Conservation (phyloP, 2,329 filamentous ascomycete species). For the Colletotrichum orchidophilum region DNA sequence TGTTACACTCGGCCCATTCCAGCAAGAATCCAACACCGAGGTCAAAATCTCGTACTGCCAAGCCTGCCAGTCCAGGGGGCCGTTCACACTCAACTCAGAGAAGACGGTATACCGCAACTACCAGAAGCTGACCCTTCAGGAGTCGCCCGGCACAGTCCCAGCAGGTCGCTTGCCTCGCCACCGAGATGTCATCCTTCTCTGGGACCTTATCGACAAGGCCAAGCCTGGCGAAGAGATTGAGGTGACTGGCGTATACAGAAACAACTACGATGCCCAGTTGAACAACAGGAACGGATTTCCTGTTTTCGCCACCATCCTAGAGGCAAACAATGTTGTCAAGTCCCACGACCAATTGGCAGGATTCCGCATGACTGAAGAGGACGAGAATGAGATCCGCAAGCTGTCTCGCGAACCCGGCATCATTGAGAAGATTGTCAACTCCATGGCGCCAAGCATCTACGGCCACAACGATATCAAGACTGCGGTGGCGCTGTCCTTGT, state of each 20-base stretch:
- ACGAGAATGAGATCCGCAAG: slow-evolving; percentile 88
- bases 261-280: slow-evolving; percentile 96
- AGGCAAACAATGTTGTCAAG: slow-evolving; percentile 97
- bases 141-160: slow-evolving; percentile 95
- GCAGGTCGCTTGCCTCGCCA: slow-evolving; percentile 93
- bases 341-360: slow-evolving; percentile 97
- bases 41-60: slow-evolving; percentile 97
- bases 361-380: slow-evolving; percentile 93
- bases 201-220: slow-evolving; percentile 95
- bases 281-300: slow-evolving; percentile 99
- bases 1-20: slow-evolving; percentile 91
- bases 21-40: slow-evolving; percentile 95
- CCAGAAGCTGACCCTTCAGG: slow-evolving; percentile 95
- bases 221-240: slow-evolving; percentile 99
- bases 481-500: slow-evolving; percentile 90
- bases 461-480: slow-evolving; percentile 98
- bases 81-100: slow-evolving; percentile 95
- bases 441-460: slow-evolving; percentile 97
- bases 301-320: slow-evolving; percentile 96
- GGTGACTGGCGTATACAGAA: slow-evolving; percentile 94
- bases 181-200: slow-evolving; percentile 93
- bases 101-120: slow-evolving; percentile 99
- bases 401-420: slow-evolving; percentile 92
- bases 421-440: slow-evolving; percentile 90
- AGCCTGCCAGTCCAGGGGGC: slow-evolving; percentile 93